Evolutionary conservation across 768 basidiomycete genomes (phyloP).

Genomic region (Crassisporium funariophilum): DNA sequence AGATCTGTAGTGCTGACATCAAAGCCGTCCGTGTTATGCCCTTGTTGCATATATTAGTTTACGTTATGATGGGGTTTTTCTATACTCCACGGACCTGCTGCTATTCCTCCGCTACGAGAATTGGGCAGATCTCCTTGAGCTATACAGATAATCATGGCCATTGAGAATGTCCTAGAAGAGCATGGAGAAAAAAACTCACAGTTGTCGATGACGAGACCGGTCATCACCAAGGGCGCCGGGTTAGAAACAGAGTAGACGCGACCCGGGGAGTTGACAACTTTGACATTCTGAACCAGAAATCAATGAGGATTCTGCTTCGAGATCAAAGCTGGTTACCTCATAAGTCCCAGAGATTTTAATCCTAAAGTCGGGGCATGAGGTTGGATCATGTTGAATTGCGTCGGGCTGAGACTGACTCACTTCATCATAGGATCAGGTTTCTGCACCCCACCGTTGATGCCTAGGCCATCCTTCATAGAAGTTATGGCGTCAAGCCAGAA

Average conservation of each 20-base stretch:
- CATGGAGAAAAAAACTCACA: too few species aligned
- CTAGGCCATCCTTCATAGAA: slow-evolving; percentile 37
- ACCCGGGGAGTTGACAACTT: slow-evolving; percentile 43
- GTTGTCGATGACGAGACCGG: slow-evolving; percentile 54
- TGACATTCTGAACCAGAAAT: slow-evolving; percentile 36
- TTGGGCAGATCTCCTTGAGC: slow-evolving; percentile 57
- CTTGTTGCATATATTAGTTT: too few species aligned
- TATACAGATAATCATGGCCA: slow-evolving; percentile 22
- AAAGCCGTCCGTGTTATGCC: slow-evolving; percentile 55
- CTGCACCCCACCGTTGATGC: slow-evolving; percentile 37
- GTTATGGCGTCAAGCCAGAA: background rate
- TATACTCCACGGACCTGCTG: slow-evolving; percentile 39
- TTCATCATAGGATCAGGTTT: slow-evolving; percentile 51
- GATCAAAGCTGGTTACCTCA: slow-evolving; percentile 22
- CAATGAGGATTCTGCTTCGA: slow-evolving; percentile 30
- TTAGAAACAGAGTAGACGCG: slow-evolving; percentile 43
- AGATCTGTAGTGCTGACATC: slow-evolving; percentile 41
- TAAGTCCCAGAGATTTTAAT: slow-evolving; percentile 38
- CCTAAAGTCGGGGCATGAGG: slow-evolving; percentile 5
- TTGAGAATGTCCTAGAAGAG: background rate
- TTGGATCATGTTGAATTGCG: slow-evolving; percentile 26
- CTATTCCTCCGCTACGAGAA: slow-evolving; percentile 45
- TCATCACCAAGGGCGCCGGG: slow-evolving; percentile 43
- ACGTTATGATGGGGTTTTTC: too few species aligned
- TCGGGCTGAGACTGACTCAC: slow-evolving; percentile 19